These are phyloP conservation scores for Candida chauliodis DNA, from an alignment of 805 yeast genomes.

Conservation along the genomic window DNA sequence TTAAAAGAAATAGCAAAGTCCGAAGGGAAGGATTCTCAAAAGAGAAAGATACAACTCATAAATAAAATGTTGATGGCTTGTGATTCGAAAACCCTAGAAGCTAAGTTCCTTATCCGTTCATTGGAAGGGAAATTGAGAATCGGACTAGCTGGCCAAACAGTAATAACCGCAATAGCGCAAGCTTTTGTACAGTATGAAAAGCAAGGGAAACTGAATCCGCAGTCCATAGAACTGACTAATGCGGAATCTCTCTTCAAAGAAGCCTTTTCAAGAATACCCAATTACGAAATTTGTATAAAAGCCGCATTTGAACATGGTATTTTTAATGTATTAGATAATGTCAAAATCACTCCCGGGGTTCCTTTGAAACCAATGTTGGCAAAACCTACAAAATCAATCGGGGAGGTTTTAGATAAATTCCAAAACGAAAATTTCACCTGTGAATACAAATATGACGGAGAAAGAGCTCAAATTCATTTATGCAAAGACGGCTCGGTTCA, in stretches of 20 bases:
- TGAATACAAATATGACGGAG: slow-evolving; percentile 97
- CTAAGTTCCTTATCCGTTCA: slow-evolving; percentile 85
- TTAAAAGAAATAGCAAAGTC: slow-evolving; percentile 73
- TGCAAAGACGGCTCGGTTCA: slow-evolving; percentile 60
- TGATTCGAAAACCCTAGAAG: slow-evolving; percentile 64
- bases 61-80: slow-evolving; percentile 84
- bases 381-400: slow-evolving; percentile 89
- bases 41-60: slow-evolving; percentile 71
- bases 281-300: slow-evolving; percentile 74
- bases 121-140: slow-evolving; percentile 91
- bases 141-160: slow-evolving; percentile 92
- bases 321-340: slow-evolving; percentile 56
- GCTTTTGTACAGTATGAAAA: slow-evolving; percentile 70
- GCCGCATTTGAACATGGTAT: slow-evolving; percentile 69
- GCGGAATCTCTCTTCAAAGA: slow-evolving; percentile 82
- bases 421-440: slow-evolving; percentile 85
- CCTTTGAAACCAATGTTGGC: slow-evolving; percentile 98
- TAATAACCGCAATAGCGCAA: slow-evolving; percentile 77
- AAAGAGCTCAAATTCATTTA: slow-evolving; percentile 91
- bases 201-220: slow-evolving; percentile 9
- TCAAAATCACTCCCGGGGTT: slow-evolving; percentile 83
- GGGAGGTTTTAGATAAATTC: slow-evolving; percentile 89
- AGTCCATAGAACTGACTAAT: slow-evolving; percentile 28
- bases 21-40: slow-evolving; percentile 80
- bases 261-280: slow-evolving; percentile 87